Evolutionary conservation across 176 grass and related monocot genomes (phyloP).

Genomic region (Cocos nucifera): DNA sequence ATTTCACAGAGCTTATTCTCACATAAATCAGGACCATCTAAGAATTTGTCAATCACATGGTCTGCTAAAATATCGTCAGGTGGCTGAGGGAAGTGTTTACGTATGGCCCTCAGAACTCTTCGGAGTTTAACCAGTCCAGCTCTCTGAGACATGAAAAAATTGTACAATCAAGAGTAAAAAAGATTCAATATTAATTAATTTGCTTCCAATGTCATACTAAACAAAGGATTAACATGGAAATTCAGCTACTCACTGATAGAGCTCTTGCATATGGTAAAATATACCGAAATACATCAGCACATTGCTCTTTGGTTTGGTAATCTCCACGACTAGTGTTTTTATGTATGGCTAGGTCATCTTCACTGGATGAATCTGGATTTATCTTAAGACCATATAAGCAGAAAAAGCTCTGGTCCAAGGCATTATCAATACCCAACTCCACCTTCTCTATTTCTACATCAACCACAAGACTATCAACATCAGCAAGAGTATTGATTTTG

Average conservation of each 20-base stretch:
- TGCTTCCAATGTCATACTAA: too few relatives aligned
- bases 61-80: slow-evolving; percentile 62
- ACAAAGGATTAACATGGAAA: background rate
- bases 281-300: slow-evolving; percentile 99
- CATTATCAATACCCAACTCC: slow-evolving; percentile 71
- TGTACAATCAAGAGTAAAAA: too few relatives aligned
- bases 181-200: too few relatives aligned
- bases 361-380: slow-evolving; percentile 85
- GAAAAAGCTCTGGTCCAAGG: slow-evolving; percentile 94
- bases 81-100: slow-evolving; percentile 88
- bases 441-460: slow-evolving; percentile 80
- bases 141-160: slow-evolving; percentile 37
- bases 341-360: slow-evolving; percentile 81
- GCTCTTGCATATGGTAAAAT: slow-evolving; percentile 85
- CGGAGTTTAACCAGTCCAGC: slow-evolving; percentile 90
- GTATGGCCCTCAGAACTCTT: slow-evolving; percentile 87
- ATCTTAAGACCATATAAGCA: slow-evolving; percentile 98
- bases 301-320: slow-evolving; percentile 99
- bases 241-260: slow-evolving; percentile 56
- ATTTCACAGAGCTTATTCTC: slow-evolving; percentile 72
- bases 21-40: slow-evolving; percentile 80
- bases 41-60: slow-evolving; percentile 72
- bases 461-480: slow-evolving; percentile 15
- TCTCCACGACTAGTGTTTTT: slow-evolving; percentile 94
- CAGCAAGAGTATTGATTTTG: background rate